phyloP scores from a whole-genome alignment of 257 asterid genomes.

The Ilex aquifolium region DNA sequence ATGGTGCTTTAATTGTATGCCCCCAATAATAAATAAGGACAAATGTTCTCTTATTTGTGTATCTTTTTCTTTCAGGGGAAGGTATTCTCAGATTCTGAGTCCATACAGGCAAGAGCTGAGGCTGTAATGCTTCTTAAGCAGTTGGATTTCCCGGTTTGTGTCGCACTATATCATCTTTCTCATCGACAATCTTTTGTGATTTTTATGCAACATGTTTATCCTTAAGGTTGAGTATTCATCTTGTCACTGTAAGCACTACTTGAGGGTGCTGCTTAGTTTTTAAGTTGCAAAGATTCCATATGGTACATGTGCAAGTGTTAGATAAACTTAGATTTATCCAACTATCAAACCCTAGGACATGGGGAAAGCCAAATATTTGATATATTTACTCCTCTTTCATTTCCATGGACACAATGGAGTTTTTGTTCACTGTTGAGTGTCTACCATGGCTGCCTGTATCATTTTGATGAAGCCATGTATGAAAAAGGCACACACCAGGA shows the following conservation, averaged over 20 bases:
- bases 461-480: neutral
- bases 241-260: too few species aligned
- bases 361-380: neutral
- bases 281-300: too few species aligned
- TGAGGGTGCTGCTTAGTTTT: too few species aligned
- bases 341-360: neutral
- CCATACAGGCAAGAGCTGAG: conserved; percentile 97
- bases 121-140: conserved; percentile 98
- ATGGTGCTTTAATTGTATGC: too few species aligned
- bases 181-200: neutral
- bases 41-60: too few species aligned
- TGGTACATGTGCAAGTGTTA: too few species aligned
- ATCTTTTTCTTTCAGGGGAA: conserved; percentile 54
- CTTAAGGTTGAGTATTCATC: too few species aligned
- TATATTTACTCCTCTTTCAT: neutral
- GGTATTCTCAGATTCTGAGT: conserved; percentile 93
- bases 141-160: conserved; percentile 86
- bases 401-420: neutral
- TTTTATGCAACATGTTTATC: neutral
- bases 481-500: too few species aligned
- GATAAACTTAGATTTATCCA: neutral
- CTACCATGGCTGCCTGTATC: neutral
- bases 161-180: conserved; percentile 6
- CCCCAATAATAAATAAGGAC: too few species aligned
- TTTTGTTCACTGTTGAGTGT: neutral